A percentile compares a stretch with the other conserved stretches of the same genome.
Evolutionary conservation across 208 protist genomes (phyloP).

Genomic region (Leishmania guyanensis): DNA sequence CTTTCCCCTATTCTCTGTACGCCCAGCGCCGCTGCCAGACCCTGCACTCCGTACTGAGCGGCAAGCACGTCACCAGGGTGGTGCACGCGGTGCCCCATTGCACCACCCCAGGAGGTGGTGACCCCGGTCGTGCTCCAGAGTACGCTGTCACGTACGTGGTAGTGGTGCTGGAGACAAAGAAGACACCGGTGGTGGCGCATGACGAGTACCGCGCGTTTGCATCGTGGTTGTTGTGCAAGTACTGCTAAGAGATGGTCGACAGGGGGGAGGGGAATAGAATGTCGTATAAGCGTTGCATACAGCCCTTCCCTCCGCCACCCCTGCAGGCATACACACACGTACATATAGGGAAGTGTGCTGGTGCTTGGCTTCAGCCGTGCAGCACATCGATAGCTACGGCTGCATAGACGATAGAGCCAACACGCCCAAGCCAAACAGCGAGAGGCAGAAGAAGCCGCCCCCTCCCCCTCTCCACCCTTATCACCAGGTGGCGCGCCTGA

Average conservation of each 20-base stretch:
- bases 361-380: neutral
- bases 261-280: neutral
- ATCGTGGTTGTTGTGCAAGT: conserved; percentile 50
- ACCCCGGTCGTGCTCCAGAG: neutral
- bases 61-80: conserved; percentile 3
- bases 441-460: neutral
- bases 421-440: neutral
- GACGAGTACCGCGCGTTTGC: conserved; percentile 40
- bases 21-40: conserved; percentile 6
- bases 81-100: conserved; percentile 21
- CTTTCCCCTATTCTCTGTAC: neutral
- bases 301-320: neutral
- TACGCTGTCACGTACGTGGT: conserved; percentile 25
- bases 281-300: neutral
- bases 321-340: neutral
- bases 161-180: conserved; percentile 23
- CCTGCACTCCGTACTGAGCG: conserved; percentile 29
- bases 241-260: neutral
- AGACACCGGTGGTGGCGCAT: conserved; percentile 21
- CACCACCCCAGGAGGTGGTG: neutral
- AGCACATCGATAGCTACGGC: neutral
- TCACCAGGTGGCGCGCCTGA: neutral
- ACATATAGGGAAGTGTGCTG: neutral
- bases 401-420: neutral
- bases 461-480: too few species aligned